Base-by-base conservation (phyloP, 345 rosid genomes). In the Durio zibethinus region DNA sequence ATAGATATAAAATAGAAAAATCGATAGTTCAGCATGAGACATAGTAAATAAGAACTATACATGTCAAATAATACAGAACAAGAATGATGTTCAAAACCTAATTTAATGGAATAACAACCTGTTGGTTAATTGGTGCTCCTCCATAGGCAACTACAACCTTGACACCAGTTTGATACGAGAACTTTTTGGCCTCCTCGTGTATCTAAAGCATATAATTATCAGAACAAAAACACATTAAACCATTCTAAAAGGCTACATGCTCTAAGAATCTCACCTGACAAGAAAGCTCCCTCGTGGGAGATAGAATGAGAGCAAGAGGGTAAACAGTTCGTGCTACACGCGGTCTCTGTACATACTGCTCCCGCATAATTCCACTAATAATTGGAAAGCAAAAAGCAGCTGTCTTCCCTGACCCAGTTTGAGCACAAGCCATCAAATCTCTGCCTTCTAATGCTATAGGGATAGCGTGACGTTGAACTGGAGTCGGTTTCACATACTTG, bases 361-460 rank as follows among this genome's bases (percentile, higher is more conserved):
- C 90, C 77, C 77, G 88, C 97, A 93, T 93, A 40, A 95, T 95
- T 70, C 98, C 97, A 81, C 92, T 92, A 73, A 96, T 93, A 60
- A 93, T 91, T 5, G 98, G 98, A 77, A 96, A 93, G 78, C 98
- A 96, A 79, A 96, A 96, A 23, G 99, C 98, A 79, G 99, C 99
- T 20, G 98, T 95, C 91, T 95, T 95, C 35, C 99, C 98, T 42
- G 99, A 95, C 61, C 99, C 99, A 70, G 99, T 96, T 86, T 95
- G 99, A 36, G 99, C 99, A 88, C 99, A 96, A 12, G 99, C 99
- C 99, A 96, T 96, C 88, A 96, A 80, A 80, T 96, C 99, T 61
- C 97, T 87, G 54, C 99, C 97, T 2, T 71, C 84, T 72, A 96
- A 82, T 61, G 91, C 86, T 40, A 96, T 96, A 2, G 99, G 99